Conservation (phyloP, 208 protist genomes). For the Phytomonas francai region DNA sequence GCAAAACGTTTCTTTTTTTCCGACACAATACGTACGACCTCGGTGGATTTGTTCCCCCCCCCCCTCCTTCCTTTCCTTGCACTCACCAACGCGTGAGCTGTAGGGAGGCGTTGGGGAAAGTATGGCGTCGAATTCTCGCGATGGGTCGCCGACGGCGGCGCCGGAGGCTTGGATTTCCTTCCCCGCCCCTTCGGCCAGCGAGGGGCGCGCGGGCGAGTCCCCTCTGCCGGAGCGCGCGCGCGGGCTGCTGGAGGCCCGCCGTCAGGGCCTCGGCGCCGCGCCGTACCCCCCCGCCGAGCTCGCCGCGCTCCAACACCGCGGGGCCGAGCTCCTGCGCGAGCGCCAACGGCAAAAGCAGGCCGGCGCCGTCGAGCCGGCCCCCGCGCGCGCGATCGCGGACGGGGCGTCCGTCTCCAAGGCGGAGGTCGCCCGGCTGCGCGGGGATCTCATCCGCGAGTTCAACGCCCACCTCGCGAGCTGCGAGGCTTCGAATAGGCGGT, state of each 20-base stretch:
- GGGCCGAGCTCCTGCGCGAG: constrained; percentile 28
- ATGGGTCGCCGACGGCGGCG: neutral
- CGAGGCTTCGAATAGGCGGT: constrained; percentile 29
- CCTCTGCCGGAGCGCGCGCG: constrained; percentile 1
- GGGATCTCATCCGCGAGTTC: constrained; percentile 29
- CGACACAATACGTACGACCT: neutral
- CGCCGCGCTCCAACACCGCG: constrained; percentile 28
- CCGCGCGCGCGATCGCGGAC: neutral
- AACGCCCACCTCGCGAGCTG: constrained; percentile 44
- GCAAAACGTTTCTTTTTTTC: neutral
- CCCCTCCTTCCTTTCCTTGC: neutral
- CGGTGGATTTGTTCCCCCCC: neutral
- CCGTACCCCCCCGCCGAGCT: constrained; percentile 19
- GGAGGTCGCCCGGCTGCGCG: constrained; percentile 12
- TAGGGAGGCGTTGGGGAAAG: neutral
- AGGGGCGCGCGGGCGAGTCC: no score
- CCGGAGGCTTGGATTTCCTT: neutral
- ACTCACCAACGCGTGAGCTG: neutral
- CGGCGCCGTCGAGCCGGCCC: constrained; percentile 22
- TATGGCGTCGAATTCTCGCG: neutral
- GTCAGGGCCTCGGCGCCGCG: neutral
- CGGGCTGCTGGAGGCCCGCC: constrained; percentile 17
- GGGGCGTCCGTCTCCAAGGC: neutral
- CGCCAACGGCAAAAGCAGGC: constrained; percentile 14
- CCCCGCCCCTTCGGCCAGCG: neutral